Percentiles rank a stretch among this genome's conserved stretches.
These are phyloP conservation scores for Russula olivacea DNA, from an alignment of 768 basidiomycete species.

Conservation along the genomic window DNA sequence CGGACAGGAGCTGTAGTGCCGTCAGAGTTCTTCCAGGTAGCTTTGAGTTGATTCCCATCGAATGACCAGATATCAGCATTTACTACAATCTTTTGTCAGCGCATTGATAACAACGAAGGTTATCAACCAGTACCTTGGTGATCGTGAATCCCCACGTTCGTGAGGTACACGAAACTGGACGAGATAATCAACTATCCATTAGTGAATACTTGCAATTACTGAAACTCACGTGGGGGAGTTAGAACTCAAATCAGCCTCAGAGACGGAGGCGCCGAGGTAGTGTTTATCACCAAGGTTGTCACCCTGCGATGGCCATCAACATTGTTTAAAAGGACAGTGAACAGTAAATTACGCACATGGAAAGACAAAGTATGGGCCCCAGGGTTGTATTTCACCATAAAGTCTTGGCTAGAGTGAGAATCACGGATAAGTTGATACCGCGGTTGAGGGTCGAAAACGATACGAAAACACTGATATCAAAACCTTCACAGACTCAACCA, in stretches of 20 bases:
- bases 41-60: neutral
- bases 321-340: neutral
- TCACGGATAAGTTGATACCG: neutral
- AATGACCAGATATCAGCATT: neutral
- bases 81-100: neutral
- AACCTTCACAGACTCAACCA: neutral
- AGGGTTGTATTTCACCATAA: neutral
- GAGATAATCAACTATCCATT: neutral
- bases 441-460: neutral
- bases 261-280: neutral
- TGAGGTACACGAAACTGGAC: neutral
- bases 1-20: neutral
- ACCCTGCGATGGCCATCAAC: neutral
- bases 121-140: neutral
- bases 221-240: neutral
- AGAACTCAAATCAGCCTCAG: neutral
- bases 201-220: neutral
- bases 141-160: neutral
- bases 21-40: neutral
- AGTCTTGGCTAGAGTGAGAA: neutral
- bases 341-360: neutral
- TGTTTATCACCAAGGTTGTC: neutral
- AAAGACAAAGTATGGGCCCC: neutral
- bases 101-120: neutral
- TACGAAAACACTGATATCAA: neutral